These are phyloP conservation scores for Boletus smithii DNA, from an alignment of 1,284 basidiomycete genomes.

Conservation along the genomic window DNA sequence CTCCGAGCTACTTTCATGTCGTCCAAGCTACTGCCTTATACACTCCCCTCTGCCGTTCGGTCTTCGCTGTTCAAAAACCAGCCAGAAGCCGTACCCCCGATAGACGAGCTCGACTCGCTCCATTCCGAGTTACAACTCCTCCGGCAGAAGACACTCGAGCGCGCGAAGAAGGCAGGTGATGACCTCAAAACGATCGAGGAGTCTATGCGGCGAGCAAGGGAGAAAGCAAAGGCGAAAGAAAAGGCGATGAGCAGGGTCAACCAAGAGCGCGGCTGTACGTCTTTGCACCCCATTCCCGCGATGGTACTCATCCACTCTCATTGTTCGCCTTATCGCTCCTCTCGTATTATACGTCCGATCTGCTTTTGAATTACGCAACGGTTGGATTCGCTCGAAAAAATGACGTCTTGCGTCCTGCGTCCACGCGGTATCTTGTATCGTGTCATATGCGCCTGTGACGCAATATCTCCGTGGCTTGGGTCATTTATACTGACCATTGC, in stretches of 20 bases:
- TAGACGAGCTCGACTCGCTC: constrained; percentile 68
- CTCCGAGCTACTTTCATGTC: too few species aligned
- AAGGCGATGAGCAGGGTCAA: constrained; percentile 65
- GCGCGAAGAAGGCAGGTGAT: constrained; percentile 64
- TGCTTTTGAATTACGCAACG: constrained; percentile 5
- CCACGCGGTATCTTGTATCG: too few species aligned
- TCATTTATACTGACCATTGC: too few species aligned
- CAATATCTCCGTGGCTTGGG: too few species aligned
- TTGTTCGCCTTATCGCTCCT: constrained; percentile 18
- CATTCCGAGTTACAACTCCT: constrained; percentile 56
- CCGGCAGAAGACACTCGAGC: constrained; percentile 52
- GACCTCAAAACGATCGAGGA: constrained; percentile 68
- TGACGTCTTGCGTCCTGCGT: too few species aligned
- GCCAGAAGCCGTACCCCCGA: constrained; percentile 62
- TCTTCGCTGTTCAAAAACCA: constrained; percentile 58
- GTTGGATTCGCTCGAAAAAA: constrained; percentile 12
- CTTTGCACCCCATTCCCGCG: constrained; percentile 14
- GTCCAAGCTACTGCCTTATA: constrained; percentile 49
- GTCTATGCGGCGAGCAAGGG: constrained; percentile 66
- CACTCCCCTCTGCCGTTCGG: constrained; percentile 43
- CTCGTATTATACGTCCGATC: constrained; percentile 1
- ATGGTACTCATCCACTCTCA: constrained; percentile 11
- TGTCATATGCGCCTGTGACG: too few species aligned
- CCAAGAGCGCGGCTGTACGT: constrained; percentile 70
- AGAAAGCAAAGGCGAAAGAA: constrained; percentile 73